phyloP scores from a whole-genome alignment of 108 stramenopile genomes.

The Discostella pseudostelligera region DNA sequence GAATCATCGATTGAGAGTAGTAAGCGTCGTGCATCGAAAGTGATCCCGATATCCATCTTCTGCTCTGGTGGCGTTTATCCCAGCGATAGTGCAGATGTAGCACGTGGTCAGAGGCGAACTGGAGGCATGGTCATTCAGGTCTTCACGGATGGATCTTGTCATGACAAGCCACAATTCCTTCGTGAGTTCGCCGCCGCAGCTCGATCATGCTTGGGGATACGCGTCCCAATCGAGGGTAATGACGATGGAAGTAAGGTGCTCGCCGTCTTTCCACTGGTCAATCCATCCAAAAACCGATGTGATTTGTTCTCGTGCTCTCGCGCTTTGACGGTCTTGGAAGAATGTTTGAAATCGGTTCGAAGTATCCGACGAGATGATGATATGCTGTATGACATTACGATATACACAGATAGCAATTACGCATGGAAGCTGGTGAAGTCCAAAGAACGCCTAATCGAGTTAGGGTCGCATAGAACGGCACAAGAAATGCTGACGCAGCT shows the following conservation, averaged over 20 bases:
- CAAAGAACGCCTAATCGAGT: slow-evolving; percentile 25
- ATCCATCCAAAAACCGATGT: slow-evolving; percentile 52
- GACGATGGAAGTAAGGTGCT: slow-evolving; percentile 20
- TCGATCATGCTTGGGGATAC: slow-evolving; percentile 27
- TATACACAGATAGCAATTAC: slow-evolving; percentile 55
- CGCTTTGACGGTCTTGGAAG: slow-evolving; percentile 42
- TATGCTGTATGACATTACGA: slow-evolving; percentile 24
- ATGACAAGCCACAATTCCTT: slow-evolving; percentile 5
- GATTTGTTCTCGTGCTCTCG: slow-evolving; percentile 45
- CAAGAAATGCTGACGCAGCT: slow-evolving; percentile 40
- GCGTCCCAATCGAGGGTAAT: slow-evolving; percentile 9
- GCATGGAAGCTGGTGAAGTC: slow-evolving; percentile 44
- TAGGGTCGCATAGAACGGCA: slow-evolving; percentile 27
- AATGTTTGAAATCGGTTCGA: slow-evolving; percentile 19
- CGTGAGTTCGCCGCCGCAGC: slow-evolving; percentile 21
- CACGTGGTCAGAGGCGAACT: slow-evolving; percentile 36
- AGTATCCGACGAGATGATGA: slow-evolving; percentile 5
- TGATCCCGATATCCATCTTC: slow-evolving; percentile 27
- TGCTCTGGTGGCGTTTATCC: slow-evolving; percentile 43
- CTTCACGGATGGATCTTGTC: slow-evolving; percentile 18
- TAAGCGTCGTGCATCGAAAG: neutral
- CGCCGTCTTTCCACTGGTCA: slow-evolving; percentile 39
- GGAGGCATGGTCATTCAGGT: slow-evolving; percentile 48
- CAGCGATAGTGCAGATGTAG: slow-evolving; percentile 21
- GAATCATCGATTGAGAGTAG: neutral